Conservation (phyloP, 2,329 filamentous ascomycete genomes). For the Madurella mycetomatis region DNA sequence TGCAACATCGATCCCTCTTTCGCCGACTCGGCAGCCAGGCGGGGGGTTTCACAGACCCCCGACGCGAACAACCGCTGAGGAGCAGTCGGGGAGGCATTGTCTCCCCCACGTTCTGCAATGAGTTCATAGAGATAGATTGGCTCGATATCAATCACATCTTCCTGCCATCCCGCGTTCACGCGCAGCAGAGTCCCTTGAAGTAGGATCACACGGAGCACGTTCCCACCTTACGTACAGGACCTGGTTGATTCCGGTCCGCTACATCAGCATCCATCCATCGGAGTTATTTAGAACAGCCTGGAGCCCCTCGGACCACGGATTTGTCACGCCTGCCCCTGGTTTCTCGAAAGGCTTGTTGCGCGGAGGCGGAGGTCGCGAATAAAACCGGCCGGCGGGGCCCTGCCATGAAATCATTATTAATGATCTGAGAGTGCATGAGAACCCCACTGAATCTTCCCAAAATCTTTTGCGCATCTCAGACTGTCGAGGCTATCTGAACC, state of each 20-base stretch:
- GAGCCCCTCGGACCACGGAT: slow-evolving; percentile 1
- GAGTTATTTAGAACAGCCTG: background rate
- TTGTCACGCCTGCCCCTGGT: slow-evolving; percentile 5
- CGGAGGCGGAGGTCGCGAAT: slow-evolving; percentile 1
- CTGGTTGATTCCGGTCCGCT: background rate
- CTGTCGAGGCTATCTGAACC: background rate
- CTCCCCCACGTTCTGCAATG: slow-evolving; percentile 13
- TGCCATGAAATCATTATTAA: slow-evolving; percentile 26
- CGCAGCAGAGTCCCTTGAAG: background rate
- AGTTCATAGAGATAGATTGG: background rate
- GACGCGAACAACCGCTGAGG: background rate
- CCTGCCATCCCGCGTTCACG: slow-evolving; percentile 10
- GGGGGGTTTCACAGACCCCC: background rate
- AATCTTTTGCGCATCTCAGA: background rate
- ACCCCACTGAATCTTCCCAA: slow-evolving; percentile 10
- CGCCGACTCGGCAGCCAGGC: no score
- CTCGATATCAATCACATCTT: slow-evolving; percentile 2
- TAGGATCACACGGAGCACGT: background rate
- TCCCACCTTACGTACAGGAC: background rate
- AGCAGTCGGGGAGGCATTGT: background rate
- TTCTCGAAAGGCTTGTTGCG: background rate
- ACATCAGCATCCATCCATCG: background rate
- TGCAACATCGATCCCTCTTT: no score
- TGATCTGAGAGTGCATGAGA: background rate
- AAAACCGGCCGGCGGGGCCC: slow-evolving; percentile 16